A percentile compares a stretch with the other conserved stretches of the same genome.
Conservation (phyloP, 768 basidiomycete species). For the button mushroom (Agaricus bisporus) region DNA sequence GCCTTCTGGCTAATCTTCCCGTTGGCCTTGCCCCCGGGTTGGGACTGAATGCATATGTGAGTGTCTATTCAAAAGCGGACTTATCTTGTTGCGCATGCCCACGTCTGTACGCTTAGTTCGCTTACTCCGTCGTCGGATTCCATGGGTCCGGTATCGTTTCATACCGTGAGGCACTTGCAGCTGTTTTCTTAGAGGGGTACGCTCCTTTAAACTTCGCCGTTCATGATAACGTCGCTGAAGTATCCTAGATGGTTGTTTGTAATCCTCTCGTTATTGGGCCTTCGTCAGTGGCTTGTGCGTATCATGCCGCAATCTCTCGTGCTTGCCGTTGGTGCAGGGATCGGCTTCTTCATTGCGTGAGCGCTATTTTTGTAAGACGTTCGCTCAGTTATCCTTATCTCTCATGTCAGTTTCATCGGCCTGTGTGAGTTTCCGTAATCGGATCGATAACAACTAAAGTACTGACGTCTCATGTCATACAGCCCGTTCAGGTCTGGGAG, state of each 20-base stretch:
- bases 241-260: conserved; percentile 71
- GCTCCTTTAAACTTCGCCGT: conserved; percentile 14
- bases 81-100: neutral
- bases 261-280: conserved; percentile 69
- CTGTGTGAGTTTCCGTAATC: conserved; percentile 39
- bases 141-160: conserved; percentile 69
- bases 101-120: conserved; percentile 43
- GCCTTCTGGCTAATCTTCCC: conserved; percentile 79
- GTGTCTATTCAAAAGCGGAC: conserved; percentile 16
- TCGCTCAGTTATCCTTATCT: neutral
- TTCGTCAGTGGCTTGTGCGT: conserved; percentile 86
- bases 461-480: neutral
- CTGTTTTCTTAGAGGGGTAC: conserved; percentile 85
- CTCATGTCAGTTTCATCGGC: conserved; percentile 56
- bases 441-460: neutral
- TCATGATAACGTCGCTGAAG: neutral
- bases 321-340: conserved; percentile 79
- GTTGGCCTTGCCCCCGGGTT: conserved; percentile 86
- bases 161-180: conserved; percentile 76
- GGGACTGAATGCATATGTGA: conserved; percentile 75
- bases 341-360: conserved; percentile 83
- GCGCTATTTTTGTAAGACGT: conserved; percentile 14
- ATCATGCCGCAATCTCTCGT: conserved; percentile 86
- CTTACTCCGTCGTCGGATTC: conserved; percentile 84
- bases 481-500: conserved; percentile 65